Base-by-base conservation (phyloP, 495 filamentous ascomycete species). In the Talaromyces adpressus region DNA sequence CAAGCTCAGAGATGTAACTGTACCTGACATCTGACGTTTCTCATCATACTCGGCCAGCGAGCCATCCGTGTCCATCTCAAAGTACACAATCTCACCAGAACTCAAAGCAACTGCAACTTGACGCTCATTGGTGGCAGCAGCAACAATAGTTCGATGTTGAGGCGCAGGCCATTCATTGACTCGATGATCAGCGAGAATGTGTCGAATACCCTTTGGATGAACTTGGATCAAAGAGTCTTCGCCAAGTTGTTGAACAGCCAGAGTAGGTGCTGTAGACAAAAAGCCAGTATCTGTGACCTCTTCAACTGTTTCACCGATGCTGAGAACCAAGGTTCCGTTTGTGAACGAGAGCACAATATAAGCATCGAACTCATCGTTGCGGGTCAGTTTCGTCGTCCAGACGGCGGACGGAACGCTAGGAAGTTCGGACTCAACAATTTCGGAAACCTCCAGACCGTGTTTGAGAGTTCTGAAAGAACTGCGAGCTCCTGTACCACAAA, bases 141-240 rank as follows among this genome's bases (percentile, higher is more conserved):
- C 92, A 41, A 97, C 91, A 66, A 99, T 96, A 1, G 92, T 92
- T 4, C 94, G 87, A 76, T 98, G 92, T 68, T 93, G 89, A 0
- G 94, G 94, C 2, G 91, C 87, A 27, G 89, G 87, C 94, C 94
- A 99, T 69, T 97, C 93, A 70, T 96, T 96, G 39, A 97, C 87
- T 29, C 88, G 85, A 30, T 89, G 85, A 66, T 89, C 87, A 4
- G 89, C 85, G 47, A 83, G 80, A 60, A 99, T 94, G 69, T 96
- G 92, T 52, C 92, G 84, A 63, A 99, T 96, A 61, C 94, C 94
- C 69, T 90, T 90, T 12, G 95, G 92, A 72, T 99, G 94, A 4
- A 98, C 91, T 73, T 99, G 94, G 18, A 98, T 84, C 64, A 99
- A 76, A 16, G 91, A 90, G 72, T 97, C 91, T 63, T 96, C 92